Base-by-base conservation (phyloP, 2,329 filamentous ascomycete species). In the Pseudogymnoascus verrucosus region DNA sequence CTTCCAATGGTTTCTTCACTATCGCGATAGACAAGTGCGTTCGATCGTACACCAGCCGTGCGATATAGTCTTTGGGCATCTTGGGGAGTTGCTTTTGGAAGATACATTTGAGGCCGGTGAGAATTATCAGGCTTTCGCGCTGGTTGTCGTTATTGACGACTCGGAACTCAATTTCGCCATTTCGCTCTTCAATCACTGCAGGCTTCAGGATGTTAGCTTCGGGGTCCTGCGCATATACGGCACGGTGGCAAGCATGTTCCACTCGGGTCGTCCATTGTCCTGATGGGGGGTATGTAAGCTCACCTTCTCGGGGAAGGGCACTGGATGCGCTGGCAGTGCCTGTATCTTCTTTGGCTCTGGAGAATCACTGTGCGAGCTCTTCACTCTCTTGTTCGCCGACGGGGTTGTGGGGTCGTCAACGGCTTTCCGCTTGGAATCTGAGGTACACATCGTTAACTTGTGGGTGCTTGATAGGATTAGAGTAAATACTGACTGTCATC, bases 1-100 rank as follows among this genome's bases (percentile, higher is more conserved):
- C 92, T 72, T 97, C 92, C 60, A 97, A 81, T 0, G 95, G 93
- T 71, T 96, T 93, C 80, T 98, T 98, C 70, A 98, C 91, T 72
- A 99, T 98, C 21, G 95, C 95, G 70, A 99, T 96, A 40, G 91
- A 96, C 66, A 98, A 76, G 78, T 99, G 95, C 5, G 93, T 96
- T 62, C 95, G 88, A 76, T 99, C 95, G 78, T 99, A 99, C 64
- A 99, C 95, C 6, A 99, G 85, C 40, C 95, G 90, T 3, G 95
- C 95, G 70, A 99, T 98, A 75, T 99, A 99, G 73, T 98, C 95
- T 76, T 98, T 97, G 12, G 95, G 95, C 95, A 99, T 99, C 77
- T 98, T 98, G 0, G 95, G 95, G 5, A 99, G 82, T 74, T 99
- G 95, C 71, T 98, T 98, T 75, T 99, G 95, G 72, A 99, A 98